Evolutionary conservation across 805 yeast genomes (phyloP), one percentile per base, ranked within the genome.

Genomic region (Suhomyces canberraensis): DNA sequence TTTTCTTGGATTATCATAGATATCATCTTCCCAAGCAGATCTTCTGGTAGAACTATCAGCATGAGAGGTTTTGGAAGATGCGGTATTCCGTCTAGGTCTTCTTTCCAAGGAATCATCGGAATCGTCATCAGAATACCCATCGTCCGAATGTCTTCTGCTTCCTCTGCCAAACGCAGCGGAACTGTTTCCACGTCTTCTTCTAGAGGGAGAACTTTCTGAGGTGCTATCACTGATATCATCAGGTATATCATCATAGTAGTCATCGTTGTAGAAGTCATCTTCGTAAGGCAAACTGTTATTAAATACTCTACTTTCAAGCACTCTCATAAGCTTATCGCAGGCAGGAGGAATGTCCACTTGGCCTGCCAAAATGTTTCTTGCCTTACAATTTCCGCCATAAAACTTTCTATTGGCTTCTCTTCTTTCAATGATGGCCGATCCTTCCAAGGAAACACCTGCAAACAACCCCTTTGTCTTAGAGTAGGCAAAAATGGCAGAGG

Each of bases 391-490:
- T 49, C 73, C 75, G 25, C 98, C 98, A 57, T 91, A 91, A 56
- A 91, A 91, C 64, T 91, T 91, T 54, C 96, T 75, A 63, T 91
- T 91, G 18, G 98, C 96, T 52, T 93, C 98, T 64, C 98, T 78
- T 69, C 98, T 84, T 64, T 93, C 98, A n/a, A 93, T 73, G 40
- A 93, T 78, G 11, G 91, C 95, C 1, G 97, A 89, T 20, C 98
- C 98, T 66, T 91, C 98, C 35, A 91, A 75, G 1, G 98, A 91
- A 14, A 91, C 95, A 55, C 98, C 98, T 0, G 98, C 98, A 65
- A 87, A 91, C 33, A 93, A 73, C 45, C 98, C 98, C 61, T 93
- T 91, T 3, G 96, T 89, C 62, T 93, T 91, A 9, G 97, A 87
- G 64, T 93, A 91, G 1, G 97, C 70, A 58, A 91, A 91, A 13